Evolutionary conservation across 257 asterid genomes (phyloP).

Genomic region (Gardenia jasminoides): DNA sequence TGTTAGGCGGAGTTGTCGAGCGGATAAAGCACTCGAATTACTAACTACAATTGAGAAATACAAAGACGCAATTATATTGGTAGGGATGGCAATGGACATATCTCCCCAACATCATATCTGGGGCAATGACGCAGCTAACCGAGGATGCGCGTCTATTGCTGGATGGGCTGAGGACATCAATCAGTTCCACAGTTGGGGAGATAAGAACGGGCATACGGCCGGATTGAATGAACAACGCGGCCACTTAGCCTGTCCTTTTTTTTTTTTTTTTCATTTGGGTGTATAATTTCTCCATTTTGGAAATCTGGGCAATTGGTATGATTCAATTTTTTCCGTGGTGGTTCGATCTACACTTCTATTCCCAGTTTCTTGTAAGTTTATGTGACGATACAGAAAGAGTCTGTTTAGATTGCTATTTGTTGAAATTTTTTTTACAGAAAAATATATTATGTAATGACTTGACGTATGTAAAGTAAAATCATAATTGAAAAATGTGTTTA

Average conservation of each 20-base stretch:
- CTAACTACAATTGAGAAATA: neutral
- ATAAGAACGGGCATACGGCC: constrained; percentile 9
- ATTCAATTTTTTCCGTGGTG: neutral
- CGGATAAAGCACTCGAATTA: neutral
- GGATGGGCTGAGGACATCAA: neutral
- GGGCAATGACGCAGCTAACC: too few relatives aligned
- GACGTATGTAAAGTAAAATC: too few relatives aligned
- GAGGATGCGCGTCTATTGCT: too few relatives aligned
- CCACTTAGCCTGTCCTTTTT: neutral
- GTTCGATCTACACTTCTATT: neutral
- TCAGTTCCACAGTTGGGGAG: neutral
- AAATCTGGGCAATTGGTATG: neutral
- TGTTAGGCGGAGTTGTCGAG: neutral
- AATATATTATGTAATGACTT: too few relatives aligned
- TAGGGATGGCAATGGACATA: constrained; percentile 17
- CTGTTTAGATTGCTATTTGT: too few relatives aligned
- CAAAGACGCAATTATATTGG: neutral
- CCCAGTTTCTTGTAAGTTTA: neutral
- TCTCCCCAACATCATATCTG: neutral
- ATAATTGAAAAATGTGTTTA: too few relatives aligned
- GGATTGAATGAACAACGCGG: neutral
- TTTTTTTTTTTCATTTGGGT: too few relatives aligned
- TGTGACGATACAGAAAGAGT: too few relatives aligned
- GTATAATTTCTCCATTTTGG: too few relatives aligned
- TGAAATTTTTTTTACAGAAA: too few relatives aligned